Evolutionary conservation across 805 yeast genomes (phyloP).

Genomic region (Candida silvicultrix): DNA sequence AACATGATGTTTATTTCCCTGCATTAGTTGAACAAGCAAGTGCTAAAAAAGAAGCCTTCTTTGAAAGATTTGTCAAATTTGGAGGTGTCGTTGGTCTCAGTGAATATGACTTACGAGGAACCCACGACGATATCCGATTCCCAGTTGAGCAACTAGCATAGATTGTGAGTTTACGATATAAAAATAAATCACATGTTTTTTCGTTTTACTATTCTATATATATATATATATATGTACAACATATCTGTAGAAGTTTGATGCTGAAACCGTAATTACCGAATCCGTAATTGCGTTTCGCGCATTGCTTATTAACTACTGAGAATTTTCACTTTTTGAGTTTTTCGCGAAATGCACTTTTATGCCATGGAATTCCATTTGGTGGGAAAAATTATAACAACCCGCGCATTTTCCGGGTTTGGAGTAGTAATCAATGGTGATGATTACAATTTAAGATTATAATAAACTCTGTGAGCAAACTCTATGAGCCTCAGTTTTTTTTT

Average conservation of each 20-base stretch:
- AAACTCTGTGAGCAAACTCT: too few species aligned
- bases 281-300: background rate
- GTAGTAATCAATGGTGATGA: too few species aligned
- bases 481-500: too few species aligned
- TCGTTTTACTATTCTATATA: too few species aligned
- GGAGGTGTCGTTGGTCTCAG: constrained; percentile 74
- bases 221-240: too few species aligned
- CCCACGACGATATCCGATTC: constrained; percentile 20
- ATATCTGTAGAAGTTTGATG: background rate
- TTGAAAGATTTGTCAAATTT: constrained; percentile 61
- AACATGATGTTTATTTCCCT: constrained; percentile 78
- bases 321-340: background rate
- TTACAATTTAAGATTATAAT: too few species aligned
- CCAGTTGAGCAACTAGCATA: constrained; percentile 14
- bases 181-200: too few species aligned
- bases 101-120: constrained; percentile 70
- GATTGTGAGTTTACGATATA: too few species aligned
- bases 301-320: too few species aligned
- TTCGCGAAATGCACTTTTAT: background rate
- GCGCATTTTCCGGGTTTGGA: too few species aligned
- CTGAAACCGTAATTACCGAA: background rate
- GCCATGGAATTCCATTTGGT: background rate
- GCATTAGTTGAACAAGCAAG: constrained; percentile 55
- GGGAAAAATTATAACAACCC: too few species aligned
- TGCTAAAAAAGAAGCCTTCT: constrained; percentile 53